Percentiles rank a stretch among this genome's conserved stretches.
Conservation (phyloP, 2,329 filamentous ascomycete genomes). For the Rosellinia necatrix region DNA sequence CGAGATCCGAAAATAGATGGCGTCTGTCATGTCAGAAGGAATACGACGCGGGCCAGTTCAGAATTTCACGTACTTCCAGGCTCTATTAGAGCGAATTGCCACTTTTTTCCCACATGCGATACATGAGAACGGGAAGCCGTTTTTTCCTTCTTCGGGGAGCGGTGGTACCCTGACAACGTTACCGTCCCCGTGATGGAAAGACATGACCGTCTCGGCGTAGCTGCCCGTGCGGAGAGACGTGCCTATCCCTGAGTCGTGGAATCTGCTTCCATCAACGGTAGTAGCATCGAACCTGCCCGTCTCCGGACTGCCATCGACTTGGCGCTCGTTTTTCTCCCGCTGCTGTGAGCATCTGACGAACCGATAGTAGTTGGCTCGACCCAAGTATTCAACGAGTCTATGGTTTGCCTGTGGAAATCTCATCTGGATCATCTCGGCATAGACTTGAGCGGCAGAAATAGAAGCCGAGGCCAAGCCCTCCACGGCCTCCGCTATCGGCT, state of each 20-base stretch:
- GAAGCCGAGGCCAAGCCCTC: not conserved
- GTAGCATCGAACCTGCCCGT: not conserved
- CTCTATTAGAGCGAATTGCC: not conserved
- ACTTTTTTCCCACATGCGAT: constrained; percentile 3
- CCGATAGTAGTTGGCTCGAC: not conserved
- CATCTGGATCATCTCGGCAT: constrained; percentile 3
- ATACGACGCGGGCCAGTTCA: not conserved
- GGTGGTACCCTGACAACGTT: not conserved
- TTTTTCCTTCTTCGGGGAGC: constrained; percentile 1
- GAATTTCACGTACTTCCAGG: constrained; percentile 1
- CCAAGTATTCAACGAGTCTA: not conserved
- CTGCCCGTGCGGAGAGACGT: not conserved
- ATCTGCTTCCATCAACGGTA: not conserved
- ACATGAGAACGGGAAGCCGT: constrained; percentile 2
- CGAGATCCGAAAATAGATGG: constrained; percentile 4
- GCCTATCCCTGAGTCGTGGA: constrained; percentile 2
- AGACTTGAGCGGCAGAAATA: not conserved
- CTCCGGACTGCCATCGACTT: not conserved
- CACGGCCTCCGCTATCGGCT: not conserved
- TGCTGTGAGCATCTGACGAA: not conserved
- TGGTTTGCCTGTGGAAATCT: constrained; percentile 5
- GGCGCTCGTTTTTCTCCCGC: not conserved
- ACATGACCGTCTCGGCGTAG: constrained; percentile 2
- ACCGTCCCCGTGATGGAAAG: not conserved
- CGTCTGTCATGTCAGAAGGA: constrained; percentile 3